Evolutionary conservation across 2,329 filamentous ascomycete species (phyloP).

Genomic region (Penicillium griseofulvum): DNA sequence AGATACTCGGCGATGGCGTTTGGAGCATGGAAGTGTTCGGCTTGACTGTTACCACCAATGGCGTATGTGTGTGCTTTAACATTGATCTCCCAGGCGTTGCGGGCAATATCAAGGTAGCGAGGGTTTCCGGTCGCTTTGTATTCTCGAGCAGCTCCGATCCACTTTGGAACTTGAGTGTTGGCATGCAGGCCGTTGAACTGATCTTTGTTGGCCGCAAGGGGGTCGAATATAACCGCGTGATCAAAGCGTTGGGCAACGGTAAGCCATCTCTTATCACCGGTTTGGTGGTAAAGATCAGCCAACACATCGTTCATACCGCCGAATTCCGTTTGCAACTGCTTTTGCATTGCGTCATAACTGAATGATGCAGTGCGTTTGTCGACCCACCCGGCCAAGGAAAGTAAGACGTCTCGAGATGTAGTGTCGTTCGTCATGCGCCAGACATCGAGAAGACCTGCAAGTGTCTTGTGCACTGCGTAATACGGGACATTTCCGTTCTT

Average conservation of each 20-base stretch:
- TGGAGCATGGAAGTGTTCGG: conserved; percentile 52
- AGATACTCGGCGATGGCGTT: conserved; percentile 50
- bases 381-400: neutral
- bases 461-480: neutral
- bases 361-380: neutral
- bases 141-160: conserved; percentile 52
- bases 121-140: conserved; percentile 49
- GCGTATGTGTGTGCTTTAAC: conserved; percentile 51
- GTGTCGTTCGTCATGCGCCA: neutral
- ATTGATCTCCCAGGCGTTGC: conserved; percentile 51
- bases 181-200: conserved; percentile 51
- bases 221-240: conserved; percentile 49
- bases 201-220: conserved; percentile 48
- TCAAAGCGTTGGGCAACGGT: conserved; percentile 51
- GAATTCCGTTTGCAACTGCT: neutral
- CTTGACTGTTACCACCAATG: conserved; percentile 55
- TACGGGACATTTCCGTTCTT: neutral
- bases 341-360: neutral
- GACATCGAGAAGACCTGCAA: neutral
- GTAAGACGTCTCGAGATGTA: neutral
- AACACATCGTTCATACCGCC: neutral
- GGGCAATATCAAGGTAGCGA: conserved; percentile 50
- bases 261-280: conserved; percentile 49
- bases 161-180: conserved; percentile 56
- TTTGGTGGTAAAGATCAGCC: conserved; percentile 44